Conservation (phyloP, 192 early-diverging fungal species). For the Coemansia sp. region DNA sequence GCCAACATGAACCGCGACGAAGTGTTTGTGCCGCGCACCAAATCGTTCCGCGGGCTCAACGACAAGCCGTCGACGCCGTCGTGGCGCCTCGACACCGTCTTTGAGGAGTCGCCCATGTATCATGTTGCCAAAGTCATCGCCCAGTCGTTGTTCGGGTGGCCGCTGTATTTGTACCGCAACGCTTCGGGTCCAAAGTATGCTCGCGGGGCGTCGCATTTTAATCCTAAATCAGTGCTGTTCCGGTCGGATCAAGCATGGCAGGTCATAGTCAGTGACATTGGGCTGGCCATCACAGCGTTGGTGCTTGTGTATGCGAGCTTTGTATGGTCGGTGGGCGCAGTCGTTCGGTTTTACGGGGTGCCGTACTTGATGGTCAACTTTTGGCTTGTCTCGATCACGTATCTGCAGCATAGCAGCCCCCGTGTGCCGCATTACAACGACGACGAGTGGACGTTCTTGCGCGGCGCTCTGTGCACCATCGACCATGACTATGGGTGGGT, state of each 20-base stretch:
- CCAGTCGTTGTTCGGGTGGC: slow-evolving; percentile 87
- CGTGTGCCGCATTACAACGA: slow-evolving; percentile 86
- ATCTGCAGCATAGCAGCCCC: slow-evolving; percentile 89
- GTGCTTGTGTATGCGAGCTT: slow-evolving; percentile 57
- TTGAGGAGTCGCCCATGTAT: slow-evolving; percentile 75
- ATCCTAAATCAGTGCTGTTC: slow-evolving; percentile 78
- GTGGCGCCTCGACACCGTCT: slow-evolving; percentile 56
- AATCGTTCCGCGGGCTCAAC: slow-evolving; percentile 59
- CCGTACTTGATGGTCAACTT: slow-evolving; percentile 92
- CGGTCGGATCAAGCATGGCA: slow-evolving; percentile 67
- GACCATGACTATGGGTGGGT: slow-evolving; percentile 87
- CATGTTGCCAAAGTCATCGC: slow-evolving; percentile 62
- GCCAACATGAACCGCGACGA: slow-evolving; percentile 89
- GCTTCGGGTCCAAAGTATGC: slow-evolving; percentile 76
- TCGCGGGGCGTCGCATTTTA: slow-evolving; percentile 81
- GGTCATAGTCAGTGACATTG: slow-evolving; percentile 75
- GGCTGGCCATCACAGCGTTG: slow-evolving; percentile 59
- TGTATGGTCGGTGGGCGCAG: slow-evolving; percentile 59
- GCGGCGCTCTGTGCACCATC: slow-evolving; percentile 86
- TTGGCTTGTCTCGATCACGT: slow-evolving; percentile 97
- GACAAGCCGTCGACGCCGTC: slow-evolving; percentile 52
- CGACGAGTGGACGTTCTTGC: slow-evolving; percentile 84
- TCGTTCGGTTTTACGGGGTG: slow-evolving; percentile 83
- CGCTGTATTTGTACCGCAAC: slow-evolving; percentile 78
- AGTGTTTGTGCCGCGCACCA: slow-evolving; percentile 88